Conservation (phyloP, 2,329 filamentous ascomycete species). For the Teratosphaeriaceae sp. region DNA sequence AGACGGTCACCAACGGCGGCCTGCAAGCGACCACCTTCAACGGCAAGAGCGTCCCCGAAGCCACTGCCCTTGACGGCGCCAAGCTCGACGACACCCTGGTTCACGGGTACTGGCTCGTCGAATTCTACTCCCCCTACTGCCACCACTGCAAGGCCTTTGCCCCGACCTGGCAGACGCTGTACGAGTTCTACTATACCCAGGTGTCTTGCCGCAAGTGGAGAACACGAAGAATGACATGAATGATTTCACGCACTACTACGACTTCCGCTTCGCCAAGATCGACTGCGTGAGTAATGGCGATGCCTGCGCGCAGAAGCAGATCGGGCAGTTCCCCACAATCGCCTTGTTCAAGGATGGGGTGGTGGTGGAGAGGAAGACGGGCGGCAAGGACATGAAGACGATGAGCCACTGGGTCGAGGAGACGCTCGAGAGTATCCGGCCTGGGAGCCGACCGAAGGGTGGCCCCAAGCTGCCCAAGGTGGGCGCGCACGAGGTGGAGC, state of each 20-base stretch:
- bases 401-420: constrained; percentile 69
- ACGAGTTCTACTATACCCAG: constrained; percentile 93
- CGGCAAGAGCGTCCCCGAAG: constrained; percentile 57
- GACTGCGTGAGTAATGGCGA: constrained; percentile 83
- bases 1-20: constrained; percentile 27
- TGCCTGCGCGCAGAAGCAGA: constrained; percentile 61
- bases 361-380: constrained; percentile 55
- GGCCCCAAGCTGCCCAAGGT: constrained; percentile 64
- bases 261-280: constrained; percentile 78
- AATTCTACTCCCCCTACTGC: constrained; percentile 47
- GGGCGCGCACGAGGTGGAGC: constrained; percentile 51
- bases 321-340: constrained; percentile 70
- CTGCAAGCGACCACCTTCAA: constrained; percentile 54
- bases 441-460: constrained; percentile 66
- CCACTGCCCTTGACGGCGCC: constrained; percentile 53
- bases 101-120: constrained; percentile 60
- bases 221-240: constrained; percentile 49
- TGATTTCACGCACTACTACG: constrained; percentile 74
- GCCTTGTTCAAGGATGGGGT: constrained; percentile 74
- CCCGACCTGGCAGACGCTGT: constrained; percentile 82
- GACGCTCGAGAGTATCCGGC: constrained; percentile 68
- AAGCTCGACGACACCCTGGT: constrained; percentile 53
- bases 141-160: constrained; percentile 73
- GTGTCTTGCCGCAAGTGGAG: constrained; percentile 50
- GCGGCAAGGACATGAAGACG: constrained; percentile 58